Conservation (phyloP, 2,329 filamentous ascomycete genomes). For the Trichoderma hamatum region DNA sequence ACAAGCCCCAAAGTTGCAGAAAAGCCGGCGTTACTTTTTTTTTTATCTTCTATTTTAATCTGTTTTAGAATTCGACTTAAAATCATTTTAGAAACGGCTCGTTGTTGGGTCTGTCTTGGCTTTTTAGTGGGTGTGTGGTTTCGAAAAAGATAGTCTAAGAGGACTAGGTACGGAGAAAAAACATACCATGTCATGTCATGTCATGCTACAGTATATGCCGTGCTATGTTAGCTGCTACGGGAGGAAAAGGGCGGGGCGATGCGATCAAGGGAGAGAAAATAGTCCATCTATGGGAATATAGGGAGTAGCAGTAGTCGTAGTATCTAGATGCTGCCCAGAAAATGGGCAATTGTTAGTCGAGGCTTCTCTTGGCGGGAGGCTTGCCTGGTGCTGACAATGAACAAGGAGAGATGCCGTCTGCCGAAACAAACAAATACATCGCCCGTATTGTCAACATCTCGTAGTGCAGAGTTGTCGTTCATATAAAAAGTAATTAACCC, state of each 20-base stretch:
- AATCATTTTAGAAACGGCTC: background rate
- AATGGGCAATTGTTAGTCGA: background rate
- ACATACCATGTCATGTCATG: background rate
- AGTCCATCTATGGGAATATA: background rate
- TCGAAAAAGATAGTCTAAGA: background rate
- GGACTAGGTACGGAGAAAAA: background rate
- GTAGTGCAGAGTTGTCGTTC: background rate
- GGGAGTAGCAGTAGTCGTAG: background rate
- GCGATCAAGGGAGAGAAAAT: background rate
- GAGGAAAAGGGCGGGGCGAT: background rate
- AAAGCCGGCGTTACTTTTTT: background rate
- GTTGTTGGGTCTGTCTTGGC: slow-evolving; percentile 2
- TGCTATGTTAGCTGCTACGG: background rate
- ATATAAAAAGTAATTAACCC: background rate
- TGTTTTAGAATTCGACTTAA: background rate
- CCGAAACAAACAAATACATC: background rate
- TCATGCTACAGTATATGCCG: background rate
- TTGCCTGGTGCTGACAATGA: background rate
- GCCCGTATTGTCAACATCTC: background rate
- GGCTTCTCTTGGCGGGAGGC: background rate
- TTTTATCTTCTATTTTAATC: background rate
- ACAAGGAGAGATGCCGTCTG: background rate
- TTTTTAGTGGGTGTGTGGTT: slow-evolving; percentile 21
- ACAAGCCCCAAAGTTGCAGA: background rate
- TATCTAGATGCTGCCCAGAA: background rate